Evolutionary conservation across 768 basidiomycete species (phyloP), one percentile per base, ranked within the genome.

Genomic region (Lentinula boryana): DNA sequence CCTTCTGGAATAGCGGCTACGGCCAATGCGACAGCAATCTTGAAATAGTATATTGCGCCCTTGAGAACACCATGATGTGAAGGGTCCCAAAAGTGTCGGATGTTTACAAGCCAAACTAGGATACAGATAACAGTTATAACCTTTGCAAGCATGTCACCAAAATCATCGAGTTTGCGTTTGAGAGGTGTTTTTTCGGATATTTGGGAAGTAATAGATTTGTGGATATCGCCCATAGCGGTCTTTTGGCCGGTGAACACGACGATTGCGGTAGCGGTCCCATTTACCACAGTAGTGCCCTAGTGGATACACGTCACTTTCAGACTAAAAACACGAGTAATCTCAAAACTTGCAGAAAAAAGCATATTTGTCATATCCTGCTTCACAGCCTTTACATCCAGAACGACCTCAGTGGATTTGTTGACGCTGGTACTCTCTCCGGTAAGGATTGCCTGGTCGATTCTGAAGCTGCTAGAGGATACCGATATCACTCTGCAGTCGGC

Each of bases 341-440:
- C 38, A 16, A 32, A 46, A 72, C 86, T 67, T 67, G 93, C 93
- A 8, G 93, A 88, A 74, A 98, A 98, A 10, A 98, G 77, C 75
- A 97, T 97, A 74, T 98, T 98, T 60, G 82, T 87, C 95, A 96
- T 96, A 68, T 99, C 96, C 74, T 98, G 96, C 75, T 96, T 97
- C 61, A 98, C 96, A 6, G 95, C 96, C 65, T 78, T 82, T 38
- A 67, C 52, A 68, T 98, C 96, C 9, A 76, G 65, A 50, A 99
- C 87, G 33, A 80, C 75, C 8, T 84, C 84, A 5, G 83, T 69
- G 18, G 77, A 83, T 76, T 99, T 99, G 77, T 85, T 84, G 44
- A 98, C 95, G 64, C 91, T 93, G 61, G 80, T 80, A 66, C 90
- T 93, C 76, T 99, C 96, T 27, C 96, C 96, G 2, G 96, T 99